These are phyloP conservation scores for Colletotrichum sp. DNA, from an alignment of 2,329 filamentous ascomycete genomes.

Conservation along the genomic window DNA sequence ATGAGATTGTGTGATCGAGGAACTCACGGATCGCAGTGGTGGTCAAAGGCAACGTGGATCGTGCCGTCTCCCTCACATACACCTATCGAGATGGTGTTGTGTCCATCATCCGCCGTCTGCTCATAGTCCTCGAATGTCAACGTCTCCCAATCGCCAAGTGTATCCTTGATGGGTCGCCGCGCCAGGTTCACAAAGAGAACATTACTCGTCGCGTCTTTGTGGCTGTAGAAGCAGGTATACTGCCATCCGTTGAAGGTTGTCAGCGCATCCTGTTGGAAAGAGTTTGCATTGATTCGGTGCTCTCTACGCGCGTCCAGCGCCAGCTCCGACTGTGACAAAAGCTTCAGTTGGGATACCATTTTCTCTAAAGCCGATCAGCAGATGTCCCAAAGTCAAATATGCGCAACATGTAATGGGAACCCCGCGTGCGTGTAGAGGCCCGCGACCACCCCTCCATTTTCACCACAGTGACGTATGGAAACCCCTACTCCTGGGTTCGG, in stretches of 20 bases:
- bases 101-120: constrained; percentile 19
- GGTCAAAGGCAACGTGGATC: constrained; percentile 14
- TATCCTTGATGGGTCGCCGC: not conserved
- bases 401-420: not conserved
- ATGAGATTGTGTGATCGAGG: not conserved
- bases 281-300: constrained; percentile 18
- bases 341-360: not conserved
- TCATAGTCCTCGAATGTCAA: constrained; percentile 12
- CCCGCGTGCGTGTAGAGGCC: not conserved
- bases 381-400: not conserved
- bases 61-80: constrained; percentile 9
- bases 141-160: not conserved
- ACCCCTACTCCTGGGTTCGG: not conserved
- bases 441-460: not conserved
- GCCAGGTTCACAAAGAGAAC: constrained; percentile 5
- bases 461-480: constrained; percentile 6
- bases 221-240: constrained; percentile 12
- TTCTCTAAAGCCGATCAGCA: not conserved
- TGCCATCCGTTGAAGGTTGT: constrained; percentile 17
- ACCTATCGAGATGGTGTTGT: constrained; percentile 18
- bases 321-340: constrained; percentile 1
- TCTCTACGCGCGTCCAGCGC: constrained; percentile 8
- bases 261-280: constrained; percentile 18
- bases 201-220: not conserved
- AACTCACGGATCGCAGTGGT: constrained; percentile 19